Evolutionary conservation across 78 protist species (phyloP), one percentile per base, ranked within the genome.

Genomic region (Dictyostelium firmibasis): DNA sequence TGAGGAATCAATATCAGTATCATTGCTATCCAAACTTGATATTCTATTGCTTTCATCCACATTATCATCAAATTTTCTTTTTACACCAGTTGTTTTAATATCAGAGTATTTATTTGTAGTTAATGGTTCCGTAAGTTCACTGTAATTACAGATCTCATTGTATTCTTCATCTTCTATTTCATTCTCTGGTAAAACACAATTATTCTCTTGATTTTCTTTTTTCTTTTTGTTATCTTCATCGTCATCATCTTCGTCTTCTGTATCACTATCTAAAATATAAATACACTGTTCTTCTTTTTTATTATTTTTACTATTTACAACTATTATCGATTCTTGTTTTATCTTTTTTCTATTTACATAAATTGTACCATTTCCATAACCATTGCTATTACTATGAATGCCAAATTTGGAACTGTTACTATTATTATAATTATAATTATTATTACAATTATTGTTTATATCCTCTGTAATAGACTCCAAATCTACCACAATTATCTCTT

Each of bases 211-310:
- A 10, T 23, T 67, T 67, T 67, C 75, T 16, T 27, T 67, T 67
- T 67, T 67, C 9, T 23, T 67, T n/a, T n/a, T n/a, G 8, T 10
- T 20, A 67, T 16, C 14, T 10, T 14, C 31, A 72, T 33, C 14
- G 4, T 31, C 38, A 5, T 72, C 79, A 72, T 27, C 36, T 33
- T 72, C 79, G 7, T 27, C 36, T 3, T 72, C 79, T 33, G 79
- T 72, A 18, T 72, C 79, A 72, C 79, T 72, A 72, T 72, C 79
- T 31, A 72, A 72, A 31, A 72, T 31, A 33, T 57, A 57, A 20
- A 57, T 57, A 57, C n/a, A 20, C 4, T 16, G 67, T 57, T 57
- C 67, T 6, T 20, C 67, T 4, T 50, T 50, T 57, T 57, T 57
- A 57, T 57, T 57, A 57, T 57, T 57, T 20, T 57, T 57, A 57